phyloP scores from a whole-genome alignment of 225 moss, liverwort and hornwort genomes.

The Lunularia cruciata region DNA sequence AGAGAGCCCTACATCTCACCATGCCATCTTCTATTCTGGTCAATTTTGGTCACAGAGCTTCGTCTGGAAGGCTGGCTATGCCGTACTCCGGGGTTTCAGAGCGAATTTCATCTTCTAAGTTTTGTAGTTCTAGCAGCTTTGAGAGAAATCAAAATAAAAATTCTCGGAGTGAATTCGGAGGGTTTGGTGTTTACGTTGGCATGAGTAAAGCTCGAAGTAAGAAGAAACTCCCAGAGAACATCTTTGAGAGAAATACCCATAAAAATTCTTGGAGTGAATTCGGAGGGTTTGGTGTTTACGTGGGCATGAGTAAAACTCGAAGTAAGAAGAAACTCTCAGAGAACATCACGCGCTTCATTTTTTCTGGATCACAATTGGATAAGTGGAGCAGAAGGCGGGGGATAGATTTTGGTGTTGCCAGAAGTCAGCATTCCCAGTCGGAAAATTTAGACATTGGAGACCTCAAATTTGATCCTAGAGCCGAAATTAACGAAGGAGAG shows the following conservation, averaged over 20 bases:
- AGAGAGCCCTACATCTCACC: constrained; percentile 19
- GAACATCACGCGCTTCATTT: constrained; percentile 12
- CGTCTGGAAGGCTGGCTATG: constrained; percentile 7
- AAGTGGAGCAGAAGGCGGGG: constrained; percentile 14
- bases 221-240: constrained; percentile 12
- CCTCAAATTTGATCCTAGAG: constrained; percentile 29
- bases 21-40: constrained; percentile 13
- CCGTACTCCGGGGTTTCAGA: constrained; percentile 33
- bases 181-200: constrained; percentile 1
- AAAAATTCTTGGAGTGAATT: too few species aligned
- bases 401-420: constrained; percentile 11
- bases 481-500: constrained; percentile 18
- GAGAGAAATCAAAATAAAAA: background rate
- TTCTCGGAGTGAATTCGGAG: constrained; percentile 3
- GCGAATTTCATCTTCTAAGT: constrained; percentile 50
- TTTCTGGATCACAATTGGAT: constrained; percentile 16
- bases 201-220: constrained; percentile 19
- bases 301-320: constrained; percentile 16
- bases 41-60: background rate
- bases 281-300: constrained; percentile 4
- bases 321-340: constrained; percentile 15
- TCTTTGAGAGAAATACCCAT: too few species aligned
- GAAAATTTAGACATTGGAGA: constrained; percentile 48
- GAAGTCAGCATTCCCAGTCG: constrained; percentile 39
- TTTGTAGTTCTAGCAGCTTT: constrained; percentile 47